Percentiles rank a stretch among this genome's conserved stretches.
phyloP scores from a whole-genome alignment of 106 monocot genomes.

The Xerophyta viscosa region DNA sequence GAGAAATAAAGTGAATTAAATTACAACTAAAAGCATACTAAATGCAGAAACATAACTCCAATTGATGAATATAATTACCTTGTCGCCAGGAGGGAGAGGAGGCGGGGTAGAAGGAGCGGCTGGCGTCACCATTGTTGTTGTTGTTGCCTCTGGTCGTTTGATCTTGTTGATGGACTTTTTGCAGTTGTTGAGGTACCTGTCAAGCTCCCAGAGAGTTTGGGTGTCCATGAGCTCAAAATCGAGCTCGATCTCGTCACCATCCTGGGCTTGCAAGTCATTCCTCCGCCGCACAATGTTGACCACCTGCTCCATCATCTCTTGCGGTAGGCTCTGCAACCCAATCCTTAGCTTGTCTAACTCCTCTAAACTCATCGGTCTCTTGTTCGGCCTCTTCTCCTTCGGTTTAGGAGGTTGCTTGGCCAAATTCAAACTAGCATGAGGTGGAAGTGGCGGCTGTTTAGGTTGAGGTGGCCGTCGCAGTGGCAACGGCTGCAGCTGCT shows the following conservation, averaged over 20 bases:
- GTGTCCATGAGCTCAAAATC: constrained; percentile 75
- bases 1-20: background rate
- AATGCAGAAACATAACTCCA: background rate
- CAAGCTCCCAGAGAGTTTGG: constrained; percentile 90
- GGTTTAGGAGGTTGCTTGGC: constrained; percentile 58
- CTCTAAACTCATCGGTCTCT: constrained; percentile 71
- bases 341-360: constrained; percentile 74
- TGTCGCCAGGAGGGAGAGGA: background rate
- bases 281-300: constrained; percentile 59
- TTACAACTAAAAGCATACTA: background rate
- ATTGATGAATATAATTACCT: background rate
- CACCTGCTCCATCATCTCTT: constrained; percentile 71
- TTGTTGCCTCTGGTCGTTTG: constrained; percentile 36
- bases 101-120: constrained; percentile 7
- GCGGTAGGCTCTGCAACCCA: constrained; percentile 60
- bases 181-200: constrained; percentile 61
- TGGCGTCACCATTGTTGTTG: no score
- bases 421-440: background rate
- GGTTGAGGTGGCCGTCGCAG: constrained; percentile 1
- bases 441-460: background rate
- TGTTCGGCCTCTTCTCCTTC: constrained; percentile 57
- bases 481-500: background rate
- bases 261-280: constrained; percentile 31
- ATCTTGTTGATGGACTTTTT: constrained; percentile 67
- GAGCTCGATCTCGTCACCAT: constrained; percentile 75